Percentiles rank a stretch among this genome's conserved stretches.
These are phyloP conservation scores for Musa acuminata DNA, from an alignment of 176 grass and related monocot species.

Conservation along the genomic window DNA sequence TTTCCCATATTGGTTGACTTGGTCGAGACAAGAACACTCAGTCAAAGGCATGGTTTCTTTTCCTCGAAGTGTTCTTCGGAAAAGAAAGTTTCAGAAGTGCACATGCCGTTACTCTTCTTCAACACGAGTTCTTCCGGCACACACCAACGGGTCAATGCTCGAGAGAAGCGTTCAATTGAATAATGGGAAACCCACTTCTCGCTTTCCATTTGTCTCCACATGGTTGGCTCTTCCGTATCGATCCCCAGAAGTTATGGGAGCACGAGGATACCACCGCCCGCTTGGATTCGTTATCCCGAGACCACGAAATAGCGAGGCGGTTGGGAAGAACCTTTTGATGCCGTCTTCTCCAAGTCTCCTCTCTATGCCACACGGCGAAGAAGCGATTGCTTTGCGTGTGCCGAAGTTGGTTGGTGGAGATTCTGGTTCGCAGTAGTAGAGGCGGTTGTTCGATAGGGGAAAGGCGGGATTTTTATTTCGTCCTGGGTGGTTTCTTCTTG, in stretches of 20 bases:
- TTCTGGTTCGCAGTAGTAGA: too few species aligned
- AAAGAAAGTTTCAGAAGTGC: too few species aligned
- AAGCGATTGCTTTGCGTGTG: background rate
- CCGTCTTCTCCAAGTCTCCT: slow-evolving; percentile 1
- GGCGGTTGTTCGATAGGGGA: too few species aligned
- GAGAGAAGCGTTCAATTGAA: too few species aligned
- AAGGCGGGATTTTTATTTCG: background rate
- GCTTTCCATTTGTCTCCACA: background rate
- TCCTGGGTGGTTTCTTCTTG: background rate
- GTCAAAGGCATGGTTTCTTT: too few species aligned
- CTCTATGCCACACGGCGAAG: background rate
- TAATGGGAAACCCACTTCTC: background rate
- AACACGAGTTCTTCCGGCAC: too few species aligned
- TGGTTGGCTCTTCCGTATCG: background rate
- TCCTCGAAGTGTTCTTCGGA: too few species aligned
- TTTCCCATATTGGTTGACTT: too few species aligned
- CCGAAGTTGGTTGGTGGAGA: background rate
- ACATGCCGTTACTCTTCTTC: too few species aligned
- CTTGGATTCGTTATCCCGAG: background rate
- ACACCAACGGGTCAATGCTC: too few species aligned
- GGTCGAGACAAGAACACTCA: too few species aligned
- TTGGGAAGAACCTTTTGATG: background rate
- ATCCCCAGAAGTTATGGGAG: background rate
- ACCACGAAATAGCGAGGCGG: background rate
- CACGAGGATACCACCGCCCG: background rate